Conservation (phyloP, 2,329 filamentous ascomycete species). For the Aspergillus ochraceoroseus region DNA sequence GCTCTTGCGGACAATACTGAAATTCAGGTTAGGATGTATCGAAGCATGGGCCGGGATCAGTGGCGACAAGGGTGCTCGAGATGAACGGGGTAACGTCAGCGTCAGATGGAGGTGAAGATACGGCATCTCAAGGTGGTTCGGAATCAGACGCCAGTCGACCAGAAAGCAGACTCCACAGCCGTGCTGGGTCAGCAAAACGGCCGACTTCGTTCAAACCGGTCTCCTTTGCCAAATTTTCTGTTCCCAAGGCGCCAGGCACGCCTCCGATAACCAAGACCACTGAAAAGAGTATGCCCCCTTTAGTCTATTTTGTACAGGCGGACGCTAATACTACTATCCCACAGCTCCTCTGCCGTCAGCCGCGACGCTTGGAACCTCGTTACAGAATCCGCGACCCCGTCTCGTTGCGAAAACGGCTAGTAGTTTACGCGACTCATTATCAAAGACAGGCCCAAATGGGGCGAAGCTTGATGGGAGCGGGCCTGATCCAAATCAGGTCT, state of each 20-base stretch:
- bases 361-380: constrained; percentile 37
- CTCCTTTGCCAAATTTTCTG: constrained; percentile 61
- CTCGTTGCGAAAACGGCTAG: constrained; percentile 60
- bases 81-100: constrained; percentile 37
- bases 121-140: constrained; percentile 49
- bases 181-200: constrained; percentile 55
- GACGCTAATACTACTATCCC: constrained; percentile 13
- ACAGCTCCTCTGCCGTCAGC: constrained; percentile 37
- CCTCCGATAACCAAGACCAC: constrained; percentile 48
- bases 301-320: not conserved
- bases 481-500: constrained; percentile 64
- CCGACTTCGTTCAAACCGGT: constrained; percentile 60
- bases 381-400: constrained; percentile 52
- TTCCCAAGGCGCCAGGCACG: constrained; percentile 58
- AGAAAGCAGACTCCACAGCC: constrained; percentile 44
- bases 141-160: constrained; percentile 60
- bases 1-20: constrained; percentile 22
- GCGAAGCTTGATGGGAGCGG: constrained; percentile 47
- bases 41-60: constrained; percentile 31
- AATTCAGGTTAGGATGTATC: constrained; percentile 24
- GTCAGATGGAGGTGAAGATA: constrained; percentile 39
- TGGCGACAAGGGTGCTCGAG: constrained; percentile 37
- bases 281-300: constrained; percentile 50
- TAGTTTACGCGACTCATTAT: constrained; percentile 48
- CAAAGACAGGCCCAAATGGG: constrained; percentile 46